Evolutionary conservation across 116 monocot genomes (phyloP).

Genomic region (Posidonia oceanica): DNA sequence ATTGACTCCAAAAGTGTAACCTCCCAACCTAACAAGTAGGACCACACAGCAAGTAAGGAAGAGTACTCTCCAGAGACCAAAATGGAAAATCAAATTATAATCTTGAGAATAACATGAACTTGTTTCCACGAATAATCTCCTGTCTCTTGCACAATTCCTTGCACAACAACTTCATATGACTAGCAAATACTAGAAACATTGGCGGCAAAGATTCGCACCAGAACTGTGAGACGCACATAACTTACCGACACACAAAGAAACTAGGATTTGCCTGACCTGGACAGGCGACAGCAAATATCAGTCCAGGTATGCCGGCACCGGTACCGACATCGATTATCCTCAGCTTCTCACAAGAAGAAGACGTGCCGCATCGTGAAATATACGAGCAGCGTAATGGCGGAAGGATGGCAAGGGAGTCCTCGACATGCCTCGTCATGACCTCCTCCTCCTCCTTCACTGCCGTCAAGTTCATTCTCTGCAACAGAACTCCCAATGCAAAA

Average conservation of each 20-base stretch:
- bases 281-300: constrained; percentile 73
- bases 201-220: background rate
- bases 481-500: background rate
- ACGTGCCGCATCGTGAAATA: constrained; percentile 9
- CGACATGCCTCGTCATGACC: constrained; percentile 88
- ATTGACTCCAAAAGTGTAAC: constrained; percentile 86
- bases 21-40: constrained; percentile 49
- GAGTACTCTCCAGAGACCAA: background rate
- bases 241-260: no score
- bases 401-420: constrained; percentile 77
- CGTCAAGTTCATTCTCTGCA: constrained; percentile 81
- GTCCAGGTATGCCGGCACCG: constrained; percentile 77
- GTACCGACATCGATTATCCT: constrained; percentile 84
- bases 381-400: constrained; percentile 45
- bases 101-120: no score
- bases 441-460: constrained; percentile 69
- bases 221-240: background rate
- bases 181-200: background rate
- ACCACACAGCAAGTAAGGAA: background rate
- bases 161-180: no score
- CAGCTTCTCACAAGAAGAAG: constrained; percentile 24
- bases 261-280: constrained; percentile 28
- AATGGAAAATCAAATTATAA: background rate
- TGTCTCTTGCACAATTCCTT: no score
- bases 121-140: no score